These are phyloP conservation scores for Tylopilus subfusipes DNA, from an alignment of 768 basidiomycete species.

Conservation along the genomic window DNA sequence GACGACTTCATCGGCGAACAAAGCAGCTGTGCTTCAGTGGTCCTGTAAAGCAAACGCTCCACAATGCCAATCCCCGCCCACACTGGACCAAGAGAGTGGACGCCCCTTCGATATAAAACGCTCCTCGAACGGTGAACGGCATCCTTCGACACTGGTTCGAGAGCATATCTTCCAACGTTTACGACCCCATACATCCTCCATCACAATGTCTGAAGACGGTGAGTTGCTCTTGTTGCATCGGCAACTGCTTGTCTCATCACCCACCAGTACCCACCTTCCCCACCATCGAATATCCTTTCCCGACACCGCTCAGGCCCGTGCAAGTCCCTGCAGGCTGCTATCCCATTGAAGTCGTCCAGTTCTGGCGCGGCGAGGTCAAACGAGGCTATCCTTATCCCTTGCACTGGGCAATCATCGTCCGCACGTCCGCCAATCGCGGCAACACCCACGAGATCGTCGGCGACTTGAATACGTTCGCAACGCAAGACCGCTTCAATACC, in stretches of 20 bases:
- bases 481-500: constrained; percentile 11
- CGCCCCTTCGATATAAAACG: constrained; percentile 5
- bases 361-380: constrained; percentile 24
- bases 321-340: constrained; percentile 15
- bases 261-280: background rate
- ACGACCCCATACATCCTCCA: background rate
- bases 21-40: constrained; percentile 1
- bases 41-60: background rate
- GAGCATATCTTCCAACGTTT: background rate
- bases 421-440: constrained; percentile 14
- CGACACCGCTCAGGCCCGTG: constrained; percentile 15
- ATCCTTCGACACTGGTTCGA: background rate
- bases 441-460: constrained; percentile 27
- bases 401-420: constrained; percentile 29
- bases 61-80: background rate
- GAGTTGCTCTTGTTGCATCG: background rate
- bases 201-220: constrained; percentile 2
- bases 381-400: constrained; percentile 11
- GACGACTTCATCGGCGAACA: background rate
- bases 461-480: constrained; percentile 16
- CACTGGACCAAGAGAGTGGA: constrained; percentile 3
- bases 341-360: constrained; percentile 27
- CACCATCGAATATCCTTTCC: background rate
- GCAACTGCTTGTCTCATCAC: background rate
- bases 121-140: background rate